Evolutionary conservation across 2,329 filamentous ascomycete genomes (phyloP), one percentile per base, ranked within the genome.

Genomic region (Fusarium dimerum): DNA sequence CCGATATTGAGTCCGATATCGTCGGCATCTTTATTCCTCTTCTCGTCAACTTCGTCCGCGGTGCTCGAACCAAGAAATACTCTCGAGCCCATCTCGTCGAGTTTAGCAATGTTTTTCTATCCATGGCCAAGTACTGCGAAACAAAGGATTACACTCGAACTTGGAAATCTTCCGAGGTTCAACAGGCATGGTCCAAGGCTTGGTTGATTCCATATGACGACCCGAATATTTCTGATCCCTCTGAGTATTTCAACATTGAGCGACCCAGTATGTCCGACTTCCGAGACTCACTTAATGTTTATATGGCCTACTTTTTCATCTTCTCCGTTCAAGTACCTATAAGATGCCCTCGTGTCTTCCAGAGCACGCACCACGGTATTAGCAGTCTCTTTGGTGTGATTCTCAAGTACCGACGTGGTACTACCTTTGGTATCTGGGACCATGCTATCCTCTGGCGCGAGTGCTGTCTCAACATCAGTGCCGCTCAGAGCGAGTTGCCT

Each of bases 351-450:
- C 56, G 47, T 4, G 57, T 57, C 0, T 60, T 60, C n/a, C 56
- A 60, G 39, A 60, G 57, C 40, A 60, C 56, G 3, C 57, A 60
- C 12, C 56, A 60, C 32, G 57, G 57, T 8, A 60, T 60, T 7
- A 60, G 56, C 11, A 57, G 56, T 40, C 42, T 60, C 16, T 60
- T 51, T 13, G 56, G 57, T 12, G 38, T 59, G 40, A 47, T 60
- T 3, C 34, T 60, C 15, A 51, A 59, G 39, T 57, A 51, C 26
- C 55, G 52, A 9, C 56, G 55, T 6, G 57, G 52, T 20, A 54
- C 52, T 10, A 59, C 46, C 40, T 60, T 60, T 48, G 56, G 57
- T n/a, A 60, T 60, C 16, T 60, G 57, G 57, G 57, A 60, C 18
- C 56, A 60, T 46, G 57, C 57, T 7, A 60, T 60, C 36, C 48